Percentiles rank a stretch among this genome's conserved stretches.
Conservation (phyloP, 345 rosid species). For the Populus davidiana region DNA sequence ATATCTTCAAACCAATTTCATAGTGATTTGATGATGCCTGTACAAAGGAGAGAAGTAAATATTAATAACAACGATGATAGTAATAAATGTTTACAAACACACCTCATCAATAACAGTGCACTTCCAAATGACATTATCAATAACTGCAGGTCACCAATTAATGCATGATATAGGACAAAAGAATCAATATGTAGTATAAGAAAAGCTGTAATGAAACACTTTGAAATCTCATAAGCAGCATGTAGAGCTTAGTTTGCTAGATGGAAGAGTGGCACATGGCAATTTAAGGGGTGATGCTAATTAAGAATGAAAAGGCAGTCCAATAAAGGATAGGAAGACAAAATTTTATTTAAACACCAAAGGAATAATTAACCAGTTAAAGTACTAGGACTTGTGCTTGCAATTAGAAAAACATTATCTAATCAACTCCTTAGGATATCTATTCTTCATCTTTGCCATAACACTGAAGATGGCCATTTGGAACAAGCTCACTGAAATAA, state of each 20-base stretch:
- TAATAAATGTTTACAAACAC: background rate
- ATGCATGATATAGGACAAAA: background rate
- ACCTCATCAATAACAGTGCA: background rate
- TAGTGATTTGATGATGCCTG: constrained; percentile 87
- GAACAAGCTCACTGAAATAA: background rate
- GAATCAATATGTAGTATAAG: background rate
- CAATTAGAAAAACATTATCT: background rate
- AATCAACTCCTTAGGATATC: background rate
- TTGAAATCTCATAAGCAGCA: background rate
- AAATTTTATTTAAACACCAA: background rate
- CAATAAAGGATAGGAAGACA: background rate
- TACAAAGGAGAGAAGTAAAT: constrained; percentile 14
- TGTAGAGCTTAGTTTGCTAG: background rate
- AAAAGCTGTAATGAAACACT: background rate
- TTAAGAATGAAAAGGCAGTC: background rate
- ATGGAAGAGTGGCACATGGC: background rate
- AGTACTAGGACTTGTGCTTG: background rate
- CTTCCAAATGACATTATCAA: background rate
- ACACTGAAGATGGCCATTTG: background rate
- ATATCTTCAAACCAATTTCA: constrained; percentile 89
- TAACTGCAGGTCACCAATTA: background rate
- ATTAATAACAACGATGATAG: background rate
- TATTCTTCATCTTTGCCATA: background rate
- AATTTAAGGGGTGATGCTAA: background rate
- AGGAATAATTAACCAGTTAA: background rate